Conservation (phyloP, 768 basidiomycete genomes). For the Tephrocybe sp. region DNA sequence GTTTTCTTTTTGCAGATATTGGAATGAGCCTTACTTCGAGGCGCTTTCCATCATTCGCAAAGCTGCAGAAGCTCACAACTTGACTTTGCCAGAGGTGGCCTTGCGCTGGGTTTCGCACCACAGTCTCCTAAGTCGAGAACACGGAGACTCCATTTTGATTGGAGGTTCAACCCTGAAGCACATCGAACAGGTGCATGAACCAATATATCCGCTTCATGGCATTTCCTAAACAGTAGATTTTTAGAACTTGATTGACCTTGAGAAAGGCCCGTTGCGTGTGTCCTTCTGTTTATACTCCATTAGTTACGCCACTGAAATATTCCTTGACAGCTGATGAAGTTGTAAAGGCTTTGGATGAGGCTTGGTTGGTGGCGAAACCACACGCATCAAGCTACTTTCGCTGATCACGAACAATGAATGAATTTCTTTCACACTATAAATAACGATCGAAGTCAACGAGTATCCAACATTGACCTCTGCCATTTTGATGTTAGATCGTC, state of each 20-base stretch:
- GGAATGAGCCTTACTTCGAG: constrained; percentile 25
- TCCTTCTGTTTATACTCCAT: background rate
- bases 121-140: constrained; percentile 32
- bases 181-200: constrained; percentile 29
- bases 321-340: constrained; percentile 10
- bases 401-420: background rate
- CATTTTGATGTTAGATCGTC: constrained; percentile 69
- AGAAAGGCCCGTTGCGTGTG: constrained; percentile 25
- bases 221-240: background rate
- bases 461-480: constrained; percentile 61
- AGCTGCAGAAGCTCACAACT: constrained; percentile 25
- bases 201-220: background rate
- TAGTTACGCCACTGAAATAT: background rate
- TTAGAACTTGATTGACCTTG: constrained; percentile 24
- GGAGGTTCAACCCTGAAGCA: constrained; percentile 41
- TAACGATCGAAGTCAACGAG: constrained; percentile 23
- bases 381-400: constrained; percentile 6
- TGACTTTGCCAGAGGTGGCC: constrained; percentile 42
- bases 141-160: constrained; percentile 38
- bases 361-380: constrained; percentile 11
- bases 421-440: constrained; percentile 16
- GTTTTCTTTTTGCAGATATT: constrained; percentile 15
- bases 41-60: constrained; percentile 19
- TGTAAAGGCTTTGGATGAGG: constrained; percentile 15
- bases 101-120: constrained; percentile 48